These are phyloP conservation scores for Mimosa pudica DNA, from an alignment of 306 rosid genomes.

Conservation along the genomic window DNA sequence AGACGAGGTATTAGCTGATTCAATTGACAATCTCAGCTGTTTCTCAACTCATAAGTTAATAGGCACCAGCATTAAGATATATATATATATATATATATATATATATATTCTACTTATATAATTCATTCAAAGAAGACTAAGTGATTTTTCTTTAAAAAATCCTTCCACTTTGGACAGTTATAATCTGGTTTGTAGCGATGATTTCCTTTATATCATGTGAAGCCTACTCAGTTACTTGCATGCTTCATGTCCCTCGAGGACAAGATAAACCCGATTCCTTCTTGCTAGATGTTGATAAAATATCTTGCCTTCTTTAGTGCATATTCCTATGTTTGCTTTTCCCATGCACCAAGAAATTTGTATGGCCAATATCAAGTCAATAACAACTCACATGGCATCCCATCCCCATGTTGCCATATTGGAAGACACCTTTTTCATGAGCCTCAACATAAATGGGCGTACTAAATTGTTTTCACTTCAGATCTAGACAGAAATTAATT, in stretches of 20 bases:
- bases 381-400: background rate
- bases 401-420: background rate
- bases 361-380: background rate
- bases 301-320: background rate
- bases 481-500: too few relatives aligned
- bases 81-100: too few relatives aligned
- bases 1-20: too few relatives aligned
- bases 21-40: too few relatives aligned
- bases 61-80: too few relatives aligned
- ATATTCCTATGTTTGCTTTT: background rate
- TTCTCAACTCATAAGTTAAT: too few relatives aligned
- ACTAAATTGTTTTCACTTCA: background rate
- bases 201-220: background rate
- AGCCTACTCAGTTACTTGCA: background rate
- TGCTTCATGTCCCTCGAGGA: background rate
- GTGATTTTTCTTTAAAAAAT: too few relatives aligned
- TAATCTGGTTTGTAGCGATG: background rate
- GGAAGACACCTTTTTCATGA: background rate
- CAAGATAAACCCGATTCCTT: background rate
- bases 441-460: background rate
- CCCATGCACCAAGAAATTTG: background rate
- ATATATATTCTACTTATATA: background rate
- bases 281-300: background rate
- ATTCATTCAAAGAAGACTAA: background rate
- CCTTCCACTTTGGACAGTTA: background rate